Conservation (phyloP, 208 protist species). For the Trypanosomatidae sp. region DNA sequence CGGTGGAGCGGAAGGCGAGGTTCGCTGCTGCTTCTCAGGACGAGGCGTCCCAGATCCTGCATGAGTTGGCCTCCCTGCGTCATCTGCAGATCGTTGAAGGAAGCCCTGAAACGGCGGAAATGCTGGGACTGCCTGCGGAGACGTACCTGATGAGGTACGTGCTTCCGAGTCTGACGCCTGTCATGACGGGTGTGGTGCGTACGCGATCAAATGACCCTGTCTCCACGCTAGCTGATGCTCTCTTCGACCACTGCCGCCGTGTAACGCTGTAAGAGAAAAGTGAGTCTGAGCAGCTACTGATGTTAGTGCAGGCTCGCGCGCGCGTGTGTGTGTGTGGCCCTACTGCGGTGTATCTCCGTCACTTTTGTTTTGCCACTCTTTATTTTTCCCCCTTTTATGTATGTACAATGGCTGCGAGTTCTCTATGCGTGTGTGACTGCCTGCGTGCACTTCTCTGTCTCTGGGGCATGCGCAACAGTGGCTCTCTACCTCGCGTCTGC, state of each 20-base stretch:
- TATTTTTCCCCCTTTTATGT: neutral
- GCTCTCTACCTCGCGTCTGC: neutral
- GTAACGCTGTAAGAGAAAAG: slow-evolving; percentile 19
- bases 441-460: neutral
- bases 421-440: slow-evolving; percentile 5
- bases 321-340: neutral
- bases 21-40: slow-evolving; percentile 24
- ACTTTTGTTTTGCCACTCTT: neutral
- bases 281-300: neutral
- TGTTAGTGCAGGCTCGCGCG: neutral
- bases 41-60: slow-evolving; percentile 29
- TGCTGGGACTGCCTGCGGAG: slow-evolving; percentile 65
- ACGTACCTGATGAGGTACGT: slow-evolving; percentile 94
- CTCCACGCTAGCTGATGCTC: slow-evolving; percentile 85
- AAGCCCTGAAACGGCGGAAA: slow-evolving; percentile 12
- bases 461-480: neutral
- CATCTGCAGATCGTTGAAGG: slow-evolving; percentile 65
- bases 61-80: slow-evolving; percentile 53
- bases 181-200: slow-evolving; percentile 87
- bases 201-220: slow-evolving; percentile 91
- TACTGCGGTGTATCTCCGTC: neutral
- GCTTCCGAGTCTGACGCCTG: slow-evolving; percentile 90
- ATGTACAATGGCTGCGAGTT: neutral
- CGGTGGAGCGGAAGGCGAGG: slow-evolving; percentile 14
- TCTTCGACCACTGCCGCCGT: slow-evolving; percentile 83